Conservation (phyloP, 2,329 filamentous ascomycete species). For the Aspergillus sp. region DNA sequence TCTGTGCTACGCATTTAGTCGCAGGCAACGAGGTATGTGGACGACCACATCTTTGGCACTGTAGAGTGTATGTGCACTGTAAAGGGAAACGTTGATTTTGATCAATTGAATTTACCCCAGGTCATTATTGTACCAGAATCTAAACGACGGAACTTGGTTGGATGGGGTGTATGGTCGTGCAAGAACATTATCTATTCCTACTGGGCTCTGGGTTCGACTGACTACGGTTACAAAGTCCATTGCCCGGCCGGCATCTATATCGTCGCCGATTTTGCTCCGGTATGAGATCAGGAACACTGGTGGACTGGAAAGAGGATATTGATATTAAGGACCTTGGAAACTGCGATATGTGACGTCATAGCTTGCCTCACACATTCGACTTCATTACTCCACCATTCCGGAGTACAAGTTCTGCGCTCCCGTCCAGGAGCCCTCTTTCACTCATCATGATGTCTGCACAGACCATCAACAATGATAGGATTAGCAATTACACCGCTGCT, state of each 20-base stretch:
- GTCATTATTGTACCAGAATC: not conserved
- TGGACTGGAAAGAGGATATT: not conserved
- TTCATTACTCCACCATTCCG: not conserved
- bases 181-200: not conserved
- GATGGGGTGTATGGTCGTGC: not conserved
- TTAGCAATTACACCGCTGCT: constrained; percentile 1
- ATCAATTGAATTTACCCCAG: not conserved
- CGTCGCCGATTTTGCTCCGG: not conserved
- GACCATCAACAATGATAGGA: not conserved
- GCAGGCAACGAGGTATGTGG: not conserved
- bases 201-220: not conserved
- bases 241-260: not conserved
- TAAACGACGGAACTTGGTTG: not conserved
- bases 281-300: not conserved
- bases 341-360: not conserved
- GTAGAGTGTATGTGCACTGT: not conserved
- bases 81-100: not conserved
- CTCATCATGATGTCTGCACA: constrained; percentile 1
- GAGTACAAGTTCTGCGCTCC: not conserved
- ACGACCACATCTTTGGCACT: not conserved
- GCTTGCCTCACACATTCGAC: not conserved
- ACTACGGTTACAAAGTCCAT: not conserved
- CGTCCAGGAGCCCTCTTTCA: not conserved
- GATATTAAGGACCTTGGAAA: constrained; percentile 2
- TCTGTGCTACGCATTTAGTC: not conserved